Percentiles rank a stretch among this genome's conserved stretches.
Evolutionary conservation across 208 protist species (phyloP).

Genomic region (Crithidia brevicula): DNA sequence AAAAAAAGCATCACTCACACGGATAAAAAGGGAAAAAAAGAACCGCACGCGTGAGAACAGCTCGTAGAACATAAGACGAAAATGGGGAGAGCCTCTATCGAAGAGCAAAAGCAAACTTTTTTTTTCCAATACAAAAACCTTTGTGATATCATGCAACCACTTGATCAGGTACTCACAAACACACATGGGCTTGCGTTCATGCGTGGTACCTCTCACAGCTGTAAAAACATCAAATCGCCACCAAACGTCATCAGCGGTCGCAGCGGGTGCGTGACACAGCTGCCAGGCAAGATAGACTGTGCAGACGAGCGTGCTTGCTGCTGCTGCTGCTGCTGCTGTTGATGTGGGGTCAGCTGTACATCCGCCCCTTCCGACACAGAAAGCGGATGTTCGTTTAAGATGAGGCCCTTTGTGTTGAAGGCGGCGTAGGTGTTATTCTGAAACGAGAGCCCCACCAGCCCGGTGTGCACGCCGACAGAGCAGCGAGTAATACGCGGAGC

Average conservation of each 20-base stretch:
- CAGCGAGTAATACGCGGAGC: slow-evolving; percentile 57
- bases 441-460: slow-evolving; percentile 72
- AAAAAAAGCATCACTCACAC: no score
- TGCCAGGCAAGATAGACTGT: slow-evolving; percentile 38
- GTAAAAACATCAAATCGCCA: slow-evolving; percentile 77
- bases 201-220: slow-evolving; percentile 29
- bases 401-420: slow-evolving; percentile 65
- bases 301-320: background rate
- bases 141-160: background rate
- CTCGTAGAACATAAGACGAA: background rate
- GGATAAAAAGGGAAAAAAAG: no score
- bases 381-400: slow-evolving; percentile 58
- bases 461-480: slow-evolving; percentile 75
- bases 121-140: background rate
- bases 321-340: slow-evolving; percentile 23
- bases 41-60: no score
- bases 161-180: slow-evolving; percentile 19
- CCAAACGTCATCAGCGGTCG: slow-evolving; percentile 73
- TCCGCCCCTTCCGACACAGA: slow-evolving; percentile 39
- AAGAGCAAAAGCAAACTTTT: no score
- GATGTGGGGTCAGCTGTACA: slow-evolving; percentile 18
- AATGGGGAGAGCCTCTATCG: background rate
- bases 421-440: slow-evolving; percentile 78
- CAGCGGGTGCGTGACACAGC: slow-evolving; percentile 77
- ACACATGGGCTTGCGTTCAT: background rate